Evolutionary conservation across 345 rosid species (phyloP).

Genomic region (Alliaria petiolata): DNA sequence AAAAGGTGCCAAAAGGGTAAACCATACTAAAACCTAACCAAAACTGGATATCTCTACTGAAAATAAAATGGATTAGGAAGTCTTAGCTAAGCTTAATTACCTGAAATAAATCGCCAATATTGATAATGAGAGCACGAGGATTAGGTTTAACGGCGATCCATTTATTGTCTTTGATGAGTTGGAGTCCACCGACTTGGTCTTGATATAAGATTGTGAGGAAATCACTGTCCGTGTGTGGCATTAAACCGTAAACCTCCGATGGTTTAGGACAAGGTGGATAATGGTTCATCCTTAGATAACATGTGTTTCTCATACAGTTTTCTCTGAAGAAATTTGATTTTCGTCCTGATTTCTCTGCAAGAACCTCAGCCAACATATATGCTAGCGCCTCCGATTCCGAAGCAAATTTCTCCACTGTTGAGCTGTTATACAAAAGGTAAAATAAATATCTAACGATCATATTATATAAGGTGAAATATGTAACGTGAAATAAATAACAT

Average conservation of each 20-base stretch:
- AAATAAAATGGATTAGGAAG: neutral
- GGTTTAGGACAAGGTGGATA: constrained; percentile 79
- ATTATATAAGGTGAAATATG: neutral
- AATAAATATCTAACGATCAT: neutral
- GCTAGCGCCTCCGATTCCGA: constrained; percentile 59
- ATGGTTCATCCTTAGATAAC: constrained; percentile 80
- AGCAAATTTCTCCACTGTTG: constrained; percentile 63
- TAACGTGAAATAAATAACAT: neutral
- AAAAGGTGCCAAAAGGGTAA: too few species aligned
- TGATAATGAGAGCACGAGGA: constrained; percentile 71
- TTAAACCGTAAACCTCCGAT: constrained; percentile 53
- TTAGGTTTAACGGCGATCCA: constrained; percentile 91
- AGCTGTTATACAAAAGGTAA: constrained; percentile 33
- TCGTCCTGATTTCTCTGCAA: constrained; percentile 60
- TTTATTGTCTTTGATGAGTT: constrained; percentile 66
- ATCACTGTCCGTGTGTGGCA: constrained; percentile 97
- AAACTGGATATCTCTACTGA: neutral
- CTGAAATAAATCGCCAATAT: constrained; percentile 94
- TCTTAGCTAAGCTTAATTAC: constrained; percentile 27
- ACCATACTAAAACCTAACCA: neutral
- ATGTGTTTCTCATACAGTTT: constrained; percentile 65
- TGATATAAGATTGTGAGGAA: constrained; percentile 87
- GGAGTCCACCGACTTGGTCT: constrained; percentile 91
- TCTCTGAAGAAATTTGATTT: constrained; percentile 54
- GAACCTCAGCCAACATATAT: constrained; percentile 50